phyloP scores from a whole-genome alignment of 1,284 basidiomycete species.

The Irpex sp. region DNA sequence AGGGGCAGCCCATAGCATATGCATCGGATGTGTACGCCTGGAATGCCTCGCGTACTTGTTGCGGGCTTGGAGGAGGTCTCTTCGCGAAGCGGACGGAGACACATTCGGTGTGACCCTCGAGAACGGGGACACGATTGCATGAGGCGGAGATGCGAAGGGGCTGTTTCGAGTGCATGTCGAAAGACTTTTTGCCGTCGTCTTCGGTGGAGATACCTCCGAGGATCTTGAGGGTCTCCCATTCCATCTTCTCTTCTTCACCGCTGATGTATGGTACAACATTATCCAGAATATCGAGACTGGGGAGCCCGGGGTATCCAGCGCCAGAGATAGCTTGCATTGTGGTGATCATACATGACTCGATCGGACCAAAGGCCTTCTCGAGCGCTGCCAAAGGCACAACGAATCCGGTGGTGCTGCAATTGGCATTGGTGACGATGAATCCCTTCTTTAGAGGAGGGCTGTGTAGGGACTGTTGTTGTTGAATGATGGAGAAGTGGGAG shows the following conservation, averaged over 20 bases:
- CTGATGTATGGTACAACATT: conserved; percentile 95
- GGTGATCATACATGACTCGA: conserved; percentile 88
- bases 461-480: conserved; percentile 75
- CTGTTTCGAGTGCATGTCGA: conserved; percentile 82
- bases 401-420: conserved; percentile 95
- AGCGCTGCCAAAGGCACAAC: conserved; percentile 93
- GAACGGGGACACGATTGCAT: conserved; percentile 51
- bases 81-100: conserved; percentile 85
- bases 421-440: conserved; percentile 98
- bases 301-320: conserved; percentile 93
- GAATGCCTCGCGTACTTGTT: conserved; percentile 86
- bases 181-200: conserved; percentile 53
- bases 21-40: conserved; percentile 75
- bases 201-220: conserved; percentile 74
- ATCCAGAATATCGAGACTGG: conserved; percentile 91
- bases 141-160: conserved; percentile 88
- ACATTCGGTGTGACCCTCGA: conserved; percentile 92
- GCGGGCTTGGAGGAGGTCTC: conserved; percentile 81
- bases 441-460: conserved; percentile 77
- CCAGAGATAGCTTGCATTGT: conserved; percentile 99
- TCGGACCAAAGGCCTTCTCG: conserved; percentile 89
- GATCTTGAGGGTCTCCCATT: conserved; percentile 98
- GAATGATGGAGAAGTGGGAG: conserved; percentile 81
- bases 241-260: conserved; percentile 98
- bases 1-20: conserved; percentile 79